Evolutionary conservation across 768 basidiomycete genomes (phyloP).

Genomic region (Lactarius tabidus): DNA sequence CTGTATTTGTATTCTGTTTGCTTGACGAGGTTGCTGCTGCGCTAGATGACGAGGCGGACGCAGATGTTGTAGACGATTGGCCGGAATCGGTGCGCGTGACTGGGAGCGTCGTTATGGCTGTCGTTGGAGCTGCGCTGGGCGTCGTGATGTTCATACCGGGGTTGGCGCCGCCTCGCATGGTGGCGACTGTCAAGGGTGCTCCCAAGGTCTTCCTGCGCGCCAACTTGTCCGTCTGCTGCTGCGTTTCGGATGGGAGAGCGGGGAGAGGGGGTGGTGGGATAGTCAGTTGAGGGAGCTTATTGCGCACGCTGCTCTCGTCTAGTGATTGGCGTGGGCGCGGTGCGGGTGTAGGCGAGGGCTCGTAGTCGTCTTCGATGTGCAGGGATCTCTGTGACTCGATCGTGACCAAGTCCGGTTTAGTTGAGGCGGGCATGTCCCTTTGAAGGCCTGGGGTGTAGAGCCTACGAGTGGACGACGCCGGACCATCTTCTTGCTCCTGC

Average conservation of each 20-base stretch:
- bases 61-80: constrained; percentile 31
- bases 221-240: constrained; percentile 28
- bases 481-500: constrained; percentile 1
- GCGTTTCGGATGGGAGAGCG: constrained; percentile 55
- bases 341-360: constrained; percentile 46
- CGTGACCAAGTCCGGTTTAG: constrained; percentile 21
- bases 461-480: constrained; percentile 41
- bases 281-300: constrained; percentile 44
- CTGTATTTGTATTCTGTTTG: constrained; percentile 32
- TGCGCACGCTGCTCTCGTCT: constrained; percentile 36
- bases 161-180: constrained; percentile 42
- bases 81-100: constrained; percentile 47
- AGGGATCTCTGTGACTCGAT: constrained; percentile 33
- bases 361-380: constrained; percentile 32
- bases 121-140: constrained; percentile 50
- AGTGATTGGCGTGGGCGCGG: constrained; percentile 32
- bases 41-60: not conserved
- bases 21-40: constrained; percentile 25
- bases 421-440: constrained; percentile 35
- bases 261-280: constrained; percentile 61
- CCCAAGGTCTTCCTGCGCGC: constrained; percentile 43
- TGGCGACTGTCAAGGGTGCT: constrained; percentile 41
- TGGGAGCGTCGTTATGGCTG: constrained; percentile 51
- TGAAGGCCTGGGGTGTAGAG: constrained; percentile 57
- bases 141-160: constrained; percentile 49